Base-by-base conservation (phyloP, 768 basidiomycete species). In the Pleurotus sapidus region DNA sequence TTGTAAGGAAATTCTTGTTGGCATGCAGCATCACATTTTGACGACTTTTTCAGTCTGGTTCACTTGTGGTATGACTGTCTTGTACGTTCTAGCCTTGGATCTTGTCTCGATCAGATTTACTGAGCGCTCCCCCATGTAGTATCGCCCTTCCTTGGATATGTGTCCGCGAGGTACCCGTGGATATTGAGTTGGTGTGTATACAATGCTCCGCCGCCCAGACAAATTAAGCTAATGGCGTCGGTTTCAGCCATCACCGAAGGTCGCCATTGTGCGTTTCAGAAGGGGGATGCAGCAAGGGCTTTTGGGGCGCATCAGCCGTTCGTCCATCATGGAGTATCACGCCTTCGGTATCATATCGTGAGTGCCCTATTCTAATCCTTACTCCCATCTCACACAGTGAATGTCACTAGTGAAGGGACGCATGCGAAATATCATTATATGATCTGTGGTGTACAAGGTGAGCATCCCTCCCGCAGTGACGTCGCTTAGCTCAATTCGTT, bases 241-340 rank as follows among this genome's bases (percentile, higher is more conserved):
- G 38, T 58, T 54, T 42, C 63, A 91, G 88, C 89, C 89, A 25
- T 91, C 89, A 14, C 77, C 84, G 15, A 91, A 91, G 67, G 89
- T 89, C 5, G 90, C 88, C 5, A 78, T 92, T 59, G 76, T 92
- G 64, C 87, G 88, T 30, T 91, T 92, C 72, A 77, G 84, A 69
- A 84, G 89, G 63, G 89, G 90, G 50, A 91, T 92, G 88, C 89
- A 91, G 66, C 90, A 91, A 67, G 89, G 89, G 57, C 76, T 92
- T 25, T 76, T 91, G 34, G 84, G 84, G 18, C 82, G 89, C 56
- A 80, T 91, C 72, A 87, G 87, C 60, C 86, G 88, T 37, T 82
- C 82, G 17, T 78, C 86, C 30, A 77, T 91, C 60, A 83, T 84
- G 86, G 89, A 92, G 68, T 91, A 91, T 68, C 90, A 91, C 67